Percentiles rank a stretch among this genome's conserved stretches.
phyloP scores from a whole-genome alignment of 345 rosid species.

The Euphorbia peplus region DNA sequence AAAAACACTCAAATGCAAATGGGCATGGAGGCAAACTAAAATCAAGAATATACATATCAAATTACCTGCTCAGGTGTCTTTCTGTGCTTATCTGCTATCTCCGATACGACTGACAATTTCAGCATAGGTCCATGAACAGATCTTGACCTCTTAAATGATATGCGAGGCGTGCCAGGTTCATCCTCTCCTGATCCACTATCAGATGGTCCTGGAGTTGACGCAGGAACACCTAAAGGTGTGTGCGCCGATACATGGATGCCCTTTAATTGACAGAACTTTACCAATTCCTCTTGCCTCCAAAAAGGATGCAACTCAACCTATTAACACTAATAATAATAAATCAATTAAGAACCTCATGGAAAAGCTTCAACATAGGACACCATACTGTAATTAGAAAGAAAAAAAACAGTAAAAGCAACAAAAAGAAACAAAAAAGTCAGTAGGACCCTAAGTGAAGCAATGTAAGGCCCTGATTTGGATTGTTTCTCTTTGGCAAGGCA shows the following conservation, averaged over 20 bases:
- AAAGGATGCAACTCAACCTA: slow-evolving; percentile 66
- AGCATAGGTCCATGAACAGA: slow-evolving; percentile 69
- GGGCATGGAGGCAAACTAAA: background rate
- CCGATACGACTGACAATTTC: slow-evolving; percentile 52
- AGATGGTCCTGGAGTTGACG: slow-evolving; percentile 46
- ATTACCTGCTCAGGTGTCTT: slow-evolving; percentile 65
- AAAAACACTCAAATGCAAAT: background rate
- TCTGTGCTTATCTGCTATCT: slow-evolving; percentile 46
- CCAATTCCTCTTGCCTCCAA: slow-evolving; percentile 68
- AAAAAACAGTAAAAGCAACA: background rate
- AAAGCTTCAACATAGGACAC: background rate
- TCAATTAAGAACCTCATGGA: slow-evolving; percentile 14
- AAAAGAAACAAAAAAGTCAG: background rate
- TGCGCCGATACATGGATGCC: slow-evolving; percentile 68
- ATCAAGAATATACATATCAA: background rate
- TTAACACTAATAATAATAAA: slow-evolving; percentile 15
- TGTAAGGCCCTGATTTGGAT: background rate
- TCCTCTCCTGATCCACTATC: slow-evolving; percentile 65
- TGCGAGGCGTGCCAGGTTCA: slow-evolving; percentile 64
- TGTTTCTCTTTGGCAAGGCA: background rate
- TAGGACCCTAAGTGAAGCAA: background rate
- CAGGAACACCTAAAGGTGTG: slow-evolving; percentile 63
- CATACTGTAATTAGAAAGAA: background rate
- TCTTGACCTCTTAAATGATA: slow-evolving; percentile 59
- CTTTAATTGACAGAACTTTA: slow-evolving; percentile 52